Percentiles rank a stretch among this genome's conserved stretches.
Evolutionary conservation across 108 stramenopile genomes (phyloP).

Genomic region (Pseudonitzschia delicatissima): DNA sequence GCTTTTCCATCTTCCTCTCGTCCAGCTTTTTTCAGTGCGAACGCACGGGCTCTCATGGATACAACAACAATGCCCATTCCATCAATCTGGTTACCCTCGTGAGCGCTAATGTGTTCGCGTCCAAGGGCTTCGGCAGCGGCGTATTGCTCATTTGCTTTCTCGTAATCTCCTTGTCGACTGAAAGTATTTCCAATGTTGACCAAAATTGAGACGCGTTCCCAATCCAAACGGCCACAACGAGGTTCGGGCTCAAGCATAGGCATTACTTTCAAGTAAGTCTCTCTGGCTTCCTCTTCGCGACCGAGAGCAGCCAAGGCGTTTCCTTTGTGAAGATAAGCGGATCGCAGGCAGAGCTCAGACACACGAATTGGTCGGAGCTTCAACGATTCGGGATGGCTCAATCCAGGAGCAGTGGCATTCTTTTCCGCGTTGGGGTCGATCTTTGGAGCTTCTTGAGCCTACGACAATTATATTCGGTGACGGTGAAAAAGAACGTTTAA

Average conservation of each 20-base stretch:
- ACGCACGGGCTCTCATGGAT: constrained; percentile 73
- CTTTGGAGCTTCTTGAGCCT: constrained; percentile 71
- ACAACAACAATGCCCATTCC: constrained; percentile 83
- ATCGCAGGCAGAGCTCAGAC: constrained; percentile 78
- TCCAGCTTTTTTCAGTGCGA: constrained; percentile 81
- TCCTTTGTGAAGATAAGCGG: constrained; percentile 81
- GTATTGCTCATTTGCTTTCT: constrained; percentile 68
- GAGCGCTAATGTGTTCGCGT: constrained; percentile 68
- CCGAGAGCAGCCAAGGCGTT: constrained; percentile 84
- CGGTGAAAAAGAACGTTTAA: background rate
- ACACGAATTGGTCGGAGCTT: constrained; percentile 79
- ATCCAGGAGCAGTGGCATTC: constrained; percentile 83
- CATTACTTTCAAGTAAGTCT: constrained; percentile 62
- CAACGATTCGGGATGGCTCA: constrained; percentile 59
- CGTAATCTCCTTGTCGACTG: constrained; percentile 71
- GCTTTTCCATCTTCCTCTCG: constrained; percentile 75
- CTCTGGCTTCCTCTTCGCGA: constrained; percentile 74
- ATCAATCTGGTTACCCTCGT: constrained; percentile 74
- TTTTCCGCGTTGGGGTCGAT: constrained; percentile 79
- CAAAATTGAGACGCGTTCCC: constrained; percentile 80
- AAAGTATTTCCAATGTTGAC: constrained; percentile 89
- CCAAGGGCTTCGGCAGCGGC: constrained; percentile 71
- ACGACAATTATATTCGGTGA: background rate
- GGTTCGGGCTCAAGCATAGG: constrained; percentile 79
- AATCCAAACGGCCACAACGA: constrained; percentile 83